phyloP scores from a whole-genome alignment of 495 filamentous ascomycete species.

The Penicillium chermesinum region DNA sequence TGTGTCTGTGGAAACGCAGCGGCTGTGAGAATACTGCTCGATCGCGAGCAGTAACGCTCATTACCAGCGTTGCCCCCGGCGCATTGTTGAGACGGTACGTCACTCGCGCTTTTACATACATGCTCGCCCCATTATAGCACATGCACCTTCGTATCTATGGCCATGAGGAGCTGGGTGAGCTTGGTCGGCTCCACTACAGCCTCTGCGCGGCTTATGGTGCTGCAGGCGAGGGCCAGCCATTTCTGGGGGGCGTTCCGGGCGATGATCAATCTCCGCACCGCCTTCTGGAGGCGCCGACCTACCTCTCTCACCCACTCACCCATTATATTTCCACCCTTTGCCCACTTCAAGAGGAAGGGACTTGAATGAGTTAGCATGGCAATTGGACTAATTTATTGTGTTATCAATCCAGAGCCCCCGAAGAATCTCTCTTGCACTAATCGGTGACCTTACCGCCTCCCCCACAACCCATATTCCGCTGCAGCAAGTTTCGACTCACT shows the following conservation, averaged over 20 bases:
- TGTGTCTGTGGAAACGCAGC: slow-evolving; percentile 20
- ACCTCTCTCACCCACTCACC: slow-evolving; percentile 21
- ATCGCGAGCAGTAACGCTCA: slow-evolving; percentile 37
- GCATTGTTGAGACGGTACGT: slow-evolving; percentile 46
- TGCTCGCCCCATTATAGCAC: slow-evolving; percentile 2
- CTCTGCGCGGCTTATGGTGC: slow-evolving; percentile 22
- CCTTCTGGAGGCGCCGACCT: slow-evolving; percentile 34
- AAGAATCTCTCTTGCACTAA: slow-evolving; percentile 4
- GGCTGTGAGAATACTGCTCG: slow-evolving; percentile 31
- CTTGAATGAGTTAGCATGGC: slow-evolving; percentile 17
- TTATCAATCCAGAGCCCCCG: slow-evolving; percentile 15
- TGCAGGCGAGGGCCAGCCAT: slow-evolving; percentile 16
- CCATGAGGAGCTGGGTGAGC: neutral
- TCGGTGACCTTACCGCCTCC: slow-evolving; percentile 22
- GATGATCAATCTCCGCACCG: slow-evolving; percentile 49
- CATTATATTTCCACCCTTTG: slow-evolving; percentile 8
- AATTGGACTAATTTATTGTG: slow-evolving; percentile 23
- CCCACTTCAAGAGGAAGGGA: neutral
- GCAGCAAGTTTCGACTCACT: slow-evolving; percentile 8
- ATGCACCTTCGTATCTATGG: neutral
- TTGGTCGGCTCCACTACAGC: slow-evolving; percentile 5
- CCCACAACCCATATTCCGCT: slow-evolving; percentile 15
- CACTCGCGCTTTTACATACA: slow-evolving; percentile 20
- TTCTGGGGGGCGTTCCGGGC: slow-evolving; percentile 32
- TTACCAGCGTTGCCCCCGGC: slow-evolving; percentile 32